Evolutionary conservation across 2,329 filamentous ascomycete species (phyloP).

Genomic region (Fusarium staphyleae): DNA sequence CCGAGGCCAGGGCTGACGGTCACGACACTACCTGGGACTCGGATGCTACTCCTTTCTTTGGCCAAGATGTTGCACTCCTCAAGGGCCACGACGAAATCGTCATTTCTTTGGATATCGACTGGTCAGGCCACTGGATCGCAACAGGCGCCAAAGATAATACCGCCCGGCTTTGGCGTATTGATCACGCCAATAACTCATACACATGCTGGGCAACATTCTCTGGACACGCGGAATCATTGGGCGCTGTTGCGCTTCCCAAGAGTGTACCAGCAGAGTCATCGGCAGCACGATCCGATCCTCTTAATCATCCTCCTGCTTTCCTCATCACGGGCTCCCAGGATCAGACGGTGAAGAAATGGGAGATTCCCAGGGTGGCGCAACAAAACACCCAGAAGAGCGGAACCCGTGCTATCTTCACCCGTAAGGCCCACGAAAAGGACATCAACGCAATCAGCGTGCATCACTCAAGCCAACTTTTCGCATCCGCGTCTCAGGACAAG

Average conservation of each 20-base stretch:
- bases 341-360: slow-evolving; percentile 94
- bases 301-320: slow-evolving; percentile 82
- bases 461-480: slow-evolving; percentile 78
- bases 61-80: slow-evolving; percentile 84
- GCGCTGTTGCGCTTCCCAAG: slow-evolving; percentile 84
- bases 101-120: slow-evolving; percentile 92
- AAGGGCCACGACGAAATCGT: slow-evolving; percentile 96
- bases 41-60: slow-evolving; percentile 70
- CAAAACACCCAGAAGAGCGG: slow-evolving; percentile 57
- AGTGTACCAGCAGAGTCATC: slow-evolving; percentile 71
- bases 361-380: slow-evolving; percentile 68
- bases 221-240: slow-evolving; percentile 92
- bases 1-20: slow-evolving; percentile 45
- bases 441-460: slow-evolving; percentile 94
- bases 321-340: slow-evolving; percentile 94
- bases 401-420: slow-evolving; percentile 77
- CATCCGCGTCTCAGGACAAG: slow-evolving; percentile 94
- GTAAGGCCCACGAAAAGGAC: slow-evolving; percentile 97
- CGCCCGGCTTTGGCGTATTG: slow-evolving; percentile 87
- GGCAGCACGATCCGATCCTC: slow-evolving; percentile 73
- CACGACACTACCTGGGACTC: slow-evolving; percentile 33
- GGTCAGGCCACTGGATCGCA: slow-evolving; percentile 96
- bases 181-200: slow-evolving; percentile 76
- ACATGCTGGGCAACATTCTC: slow-evolving; percentile 83
- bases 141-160: slow-evolving; percentile 98